These are phyloP conservation scores for Stylonectria norvegica DNA, from an alignment of 2,329 filamentous ascomycete species.

Conservation along the genomic window DNA sequence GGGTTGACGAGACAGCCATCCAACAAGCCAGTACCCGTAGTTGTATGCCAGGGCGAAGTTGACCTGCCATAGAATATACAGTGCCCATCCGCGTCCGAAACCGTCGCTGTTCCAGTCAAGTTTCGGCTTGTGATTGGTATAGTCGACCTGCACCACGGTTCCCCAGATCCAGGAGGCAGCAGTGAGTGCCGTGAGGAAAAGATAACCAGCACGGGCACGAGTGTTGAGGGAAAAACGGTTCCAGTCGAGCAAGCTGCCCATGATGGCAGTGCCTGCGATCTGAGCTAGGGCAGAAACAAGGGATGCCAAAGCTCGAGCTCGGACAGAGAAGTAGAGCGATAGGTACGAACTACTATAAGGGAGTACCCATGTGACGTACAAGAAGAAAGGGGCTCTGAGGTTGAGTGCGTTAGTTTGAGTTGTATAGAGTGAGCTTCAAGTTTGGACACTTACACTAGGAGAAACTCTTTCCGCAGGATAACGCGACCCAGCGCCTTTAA, in stretches of 20 bases:
- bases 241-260: conserved; percentile 6
- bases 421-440: too few relatives aligned
- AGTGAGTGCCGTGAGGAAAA: conserved; percentile 17
- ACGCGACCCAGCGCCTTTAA: conserved; percentile 2
- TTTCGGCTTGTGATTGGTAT: conserved; percentile 20
- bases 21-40: conserved; percentile 34
- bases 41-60: conserved; percentile 32
- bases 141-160: conserved; percentile 28
- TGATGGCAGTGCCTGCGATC: conserved; percentile 1
- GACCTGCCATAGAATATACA: conserved; percentile 33
- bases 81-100: conserved; percentile 23
- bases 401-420: neutral
- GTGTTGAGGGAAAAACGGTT: neutral
- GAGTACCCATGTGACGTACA: conserved; percentile 8
- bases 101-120: conserved; percentile 27
- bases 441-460: conserved; percentile 4
- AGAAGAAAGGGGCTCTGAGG: conserved; percentile 9
- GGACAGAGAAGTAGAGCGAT: conserved; percentile 10
- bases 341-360: conserved; percentile 9
- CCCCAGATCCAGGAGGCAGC: conserved; percentile 30
- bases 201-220: neutral
- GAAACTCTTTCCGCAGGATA: conserved; percentile 5
- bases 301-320: conserved; percentile 6
- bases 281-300: conserved; percentile 8
- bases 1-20: conserved; percentile 6